Conservation (phyloP, 2,329 filamentous ascomycete genomes). For the Stachybotrys echinatus region DNA sequence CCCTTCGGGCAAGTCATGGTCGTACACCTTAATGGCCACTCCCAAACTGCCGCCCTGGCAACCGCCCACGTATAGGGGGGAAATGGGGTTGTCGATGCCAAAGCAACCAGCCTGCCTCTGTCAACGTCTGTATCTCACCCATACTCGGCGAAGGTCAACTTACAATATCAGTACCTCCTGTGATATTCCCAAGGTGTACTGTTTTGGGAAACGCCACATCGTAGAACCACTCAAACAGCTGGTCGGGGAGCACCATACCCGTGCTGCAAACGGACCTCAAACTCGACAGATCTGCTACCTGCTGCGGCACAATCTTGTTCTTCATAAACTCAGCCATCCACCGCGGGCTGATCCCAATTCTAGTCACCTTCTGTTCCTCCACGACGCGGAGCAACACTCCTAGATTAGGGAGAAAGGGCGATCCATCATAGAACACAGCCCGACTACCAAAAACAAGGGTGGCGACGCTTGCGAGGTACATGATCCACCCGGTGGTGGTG, state of each 20-base stretch:
- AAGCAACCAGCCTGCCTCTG: conserved; percentile 50
- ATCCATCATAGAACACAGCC: conserved; percentile 75
- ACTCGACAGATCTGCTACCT: conserved; percentile 56
- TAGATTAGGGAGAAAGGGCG: conserved; percentile 68
- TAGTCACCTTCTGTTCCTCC: conserved; percentile 60
- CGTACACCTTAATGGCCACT: conserved; percentile 52
- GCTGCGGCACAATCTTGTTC: conserved; percentile 53
- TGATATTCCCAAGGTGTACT: conserved; percentile 68
- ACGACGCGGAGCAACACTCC: conserved; percentile 58
- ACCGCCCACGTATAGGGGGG: conserved; percentile 57
- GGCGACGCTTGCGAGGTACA: conserved; percentile 65
- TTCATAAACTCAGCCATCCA: conserved; percentile 72
- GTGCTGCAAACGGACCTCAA: conserved; percentile 64
- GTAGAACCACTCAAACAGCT: conserved; percentile 75
- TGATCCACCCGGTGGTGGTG: conserved; percentile 79
- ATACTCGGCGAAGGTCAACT: conserved; percentile 10
- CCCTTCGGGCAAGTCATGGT: conserved; percentile 50
- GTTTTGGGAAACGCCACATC: conserved; percentile 62
- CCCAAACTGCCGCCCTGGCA: conserved; percentile 46
- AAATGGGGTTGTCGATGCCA: conserved; percentile 60
- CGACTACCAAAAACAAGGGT: conserved; percentile 55
- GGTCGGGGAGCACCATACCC: conserved; percentile 75
- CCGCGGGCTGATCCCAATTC: conserved; percentile 69
- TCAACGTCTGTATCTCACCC: not conserved
- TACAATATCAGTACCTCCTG: conserved; percentile 73